Percentiles rank a stretch among this genome's conserved stretches.
phyloP scores from a whole-genome alignment of 176 grass and related monocot genomes.

The Miscanthus lutarioriparius region DNA sequence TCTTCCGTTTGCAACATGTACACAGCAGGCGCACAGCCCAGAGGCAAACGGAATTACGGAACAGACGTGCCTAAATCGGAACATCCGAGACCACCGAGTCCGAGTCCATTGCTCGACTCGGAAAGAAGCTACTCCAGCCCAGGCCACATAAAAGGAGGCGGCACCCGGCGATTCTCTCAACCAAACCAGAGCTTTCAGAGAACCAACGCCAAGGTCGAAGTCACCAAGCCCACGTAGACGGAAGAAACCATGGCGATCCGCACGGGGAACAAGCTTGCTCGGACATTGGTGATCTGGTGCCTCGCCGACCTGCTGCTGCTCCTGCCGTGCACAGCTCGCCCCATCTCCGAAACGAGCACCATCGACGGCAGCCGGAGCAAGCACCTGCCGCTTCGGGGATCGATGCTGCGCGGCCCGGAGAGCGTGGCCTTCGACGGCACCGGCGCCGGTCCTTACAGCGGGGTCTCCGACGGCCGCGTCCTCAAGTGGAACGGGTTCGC shows the following conservation, averaged over 20 bases:
- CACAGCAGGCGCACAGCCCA: too few species aligned
- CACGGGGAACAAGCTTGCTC: neutral
- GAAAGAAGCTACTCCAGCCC: too few species aligned
- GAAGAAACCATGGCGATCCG: neutral
- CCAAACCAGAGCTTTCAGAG: neutral
- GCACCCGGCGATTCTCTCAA: too few species aligned
- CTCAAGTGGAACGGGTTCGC: constrained; percentile 26
- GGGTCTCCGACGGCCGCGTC: constrained; percentile 42
- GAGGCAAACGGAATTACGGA: too few species aligned
- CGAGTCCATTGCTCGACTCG: too few species aligned
- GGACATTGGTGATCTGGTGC: neutral
- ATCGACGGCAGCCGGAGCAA: neutral
- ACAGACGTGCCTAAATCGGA: too few species aligned
- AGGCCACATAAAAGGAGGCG: neutral
- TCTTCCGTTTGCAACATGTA: too few species aligned
- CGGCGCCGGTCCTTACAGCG: constrained; percentile 43
- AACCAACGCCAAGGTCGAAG: neutral
- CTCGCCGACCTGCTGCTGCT: neutral
- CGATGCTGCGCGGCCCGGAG: constrained; percentile 28
- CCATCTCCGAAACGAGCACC: neutral
- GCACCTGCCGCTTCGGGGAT: neutral
- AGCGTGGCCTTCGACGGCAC: constrained; percentile 41
- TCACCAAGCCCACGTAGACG: neutral
- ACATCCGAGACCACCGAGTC: too few species aligned
- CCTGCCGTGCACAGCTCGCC: neutral